Evolutionary conservation across 140 eudicot genomes (phyloP), one percentile per base, ranked within the genome.

Genomic region (Bidens hawaiensis): DNA sequence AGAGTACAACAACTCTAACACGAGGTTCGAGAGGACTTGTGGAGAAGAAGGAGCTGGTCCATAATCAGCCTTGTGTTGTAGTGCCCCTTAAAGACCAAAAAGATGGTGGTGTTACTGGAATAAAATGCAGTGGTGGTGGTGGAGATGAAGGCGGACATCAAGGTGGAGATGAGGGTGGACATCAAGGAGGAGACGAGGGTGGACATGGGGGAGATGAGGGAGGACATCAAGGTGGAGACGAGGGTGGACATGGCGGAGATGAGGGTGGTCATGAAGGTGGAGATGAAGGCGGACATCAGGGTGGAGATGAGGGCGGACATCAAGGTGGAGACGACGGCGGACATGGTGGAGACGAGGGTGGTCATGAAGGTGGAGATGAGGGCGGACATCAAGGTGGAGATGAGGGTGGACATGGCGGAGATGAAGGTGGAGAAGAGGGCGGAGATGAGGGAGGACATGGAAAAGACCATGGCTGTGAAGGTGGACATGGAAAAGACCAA

Each of bases 21-120:
- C 68, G 65, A 65, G 73, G 73, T 65, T 6, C 54, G 47, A 56
- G 67, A 46, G 36, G 23, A 25, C 62, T 73, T 57, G 62, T 26
- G 28, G 62, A 38, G 58, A 65, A 57, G 68, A 73, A 65, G 27
- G 57, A 9, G n/a, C n/a, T n/a, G 40, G 30, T 57, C 17, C 19
- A 36, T 34, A 10, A 15, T 47, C 68, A 25, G 46, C 33, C 14
- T 2, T 4, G 1, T 5, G 2, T 21, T 46, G 28, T 73, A 36
- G 57, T 4, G 6, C 22, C 2, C 6, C 33, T 24, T 51, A 15
- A 43, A 23, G 54, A 17, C 5, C 41, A 54, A n/a, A 7, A 9
- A 0, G 34, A 34, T 36, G 3, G 10, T 36, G 43, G 2, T 36
- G 43, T 36, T 11, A n/a, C 14, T 8, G 10, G 14, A 36, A 10